Evolutionary conservation across 805 yeast species (phyloP).

Genomic region (Schwanniomyces polymorphus): DNA sequence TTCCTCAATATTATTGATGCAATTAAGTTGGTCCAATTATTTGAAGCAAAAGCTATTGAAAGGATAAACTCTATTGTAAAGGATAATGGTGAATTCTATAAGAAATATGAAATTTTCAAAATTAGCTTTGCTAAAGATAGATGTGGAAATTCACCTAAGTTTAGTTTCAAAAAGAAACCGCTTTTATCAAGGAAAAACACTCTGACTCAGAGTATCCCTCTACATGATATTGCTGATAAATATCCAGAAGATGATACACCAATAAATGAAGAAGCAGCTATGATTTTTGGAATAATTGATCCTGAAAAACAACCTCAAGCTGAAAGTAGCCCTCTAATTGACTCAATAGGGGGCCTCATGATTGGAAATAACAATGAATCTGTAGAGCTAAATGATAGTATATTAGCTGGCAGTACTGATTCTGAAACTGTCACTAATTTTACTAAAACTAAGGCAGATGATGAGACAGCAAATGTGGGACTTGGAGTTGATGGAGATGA

Average conservation of each 20-base stretch:
- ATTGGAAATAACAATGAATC: background rate
- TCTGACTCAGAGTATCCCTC: background rate
- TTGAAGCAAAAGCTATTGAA: constrained; percentile 34
- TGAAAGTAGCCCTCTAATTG: background rate
- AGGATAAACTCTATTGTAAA: constrained; percentile 39
- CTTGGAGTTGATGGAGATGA: constrained; percentile 39
- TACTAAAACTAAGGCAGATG: background rate
- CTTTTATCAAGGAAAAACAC: constrained; percentile 4
- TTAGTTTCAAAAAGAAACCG: constrained; percentile 43
- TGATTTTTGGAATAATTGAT: constrained; percentile 45
- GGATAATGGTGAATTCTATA: constrained; percentile 29
- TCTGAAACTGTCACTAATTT: background rate
- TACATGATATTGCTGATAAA: background rate
- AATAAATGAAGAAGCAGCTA: constrained; percentile 42
- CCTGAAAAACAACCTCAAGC: constrained; percentile 6
- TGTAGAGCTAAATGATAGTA: background rate
- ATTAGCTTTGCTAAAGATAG: constrained; percentile 77
- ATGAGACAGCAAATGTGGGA: constrained; percentile 32
- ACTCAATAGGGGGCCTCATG: background rate
- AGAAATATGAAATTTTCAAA: constrained; percentile 53
- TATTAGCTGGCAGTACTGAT: background rate
- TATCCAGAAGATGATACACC: constrained; percentile 7
- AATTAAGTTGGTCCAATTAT: constrained; percentile 61
- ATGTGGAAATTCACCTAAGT: constrained; percentile 74
- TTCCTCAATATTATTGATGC: constrained; percentile 65